Conservation (phyloP, 257 asterid genomes). For the Thymus quinquecostatus region DNA sequence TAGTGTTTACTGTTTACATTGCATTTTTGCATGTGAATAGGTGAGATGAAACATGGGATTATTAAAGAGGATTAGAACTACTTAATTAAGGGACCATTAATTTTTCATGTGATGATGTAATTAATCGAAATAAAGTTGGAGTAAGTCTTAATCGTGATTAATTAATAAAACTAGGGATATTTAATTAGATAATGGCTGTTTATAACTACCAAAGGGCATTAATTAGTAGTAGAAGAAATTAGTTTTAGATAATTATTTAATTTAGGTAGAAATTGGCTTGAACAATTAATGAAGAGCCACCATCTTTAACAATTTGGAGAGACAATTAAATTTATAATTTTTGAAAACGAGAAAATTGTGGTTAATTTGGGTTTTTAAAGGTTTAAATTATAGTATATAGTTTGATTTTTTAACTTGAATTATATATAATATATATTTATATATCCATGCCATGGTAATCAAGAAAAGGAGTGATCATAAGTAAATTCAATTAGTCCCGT, state of each 20-base stretch:
- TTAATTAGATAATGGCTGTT: slow-evolving; percentile 8
- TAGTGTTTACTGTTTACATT: not conserved
- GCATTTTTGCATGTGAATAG: not conserved
- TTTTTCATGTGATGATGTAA: not conserved
- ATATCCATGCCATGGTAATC: not conserved
- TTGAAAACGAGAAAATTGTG: not conserved
- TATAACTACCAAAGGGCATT: slow-evolving; percentile 26
- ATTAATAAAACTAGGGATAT: not conserved
- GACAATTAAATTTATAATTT: not conserved
- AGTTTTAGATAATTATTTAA: not conserved
- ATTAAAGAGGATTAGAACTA: not conserved
- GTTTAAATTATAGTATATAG: too few relatives aligned
- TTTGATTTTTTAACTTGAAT: too few relatives aligned
- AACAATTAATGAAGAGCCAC: slow-evolving; percentile 22
- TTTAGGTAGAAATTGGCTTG: slow-evolving; percentile 14
- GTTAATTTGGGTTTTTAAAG: too few relatives aligned
- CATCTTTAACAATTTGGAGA: slow-evolving; percentile 3
- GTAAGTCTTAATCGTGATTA: not conserved
- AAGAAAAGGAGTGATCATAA: not conserved
- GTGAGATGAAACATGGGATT: not conserved
- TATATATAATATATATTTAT: not conserved
- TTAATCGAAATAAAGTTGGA: not conserved
- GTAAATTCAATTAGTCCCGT: not conserved
- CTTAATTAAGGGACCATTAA: too few relatives aligned
- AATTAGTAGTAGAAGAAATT: slow-evolving; percentile 16